These are phyloP conservation scores for Neoarthrinium moseri DNA, from an alignment of 2,329 filamentous ascomycete species.

Conservation along the genomic window DNA sequence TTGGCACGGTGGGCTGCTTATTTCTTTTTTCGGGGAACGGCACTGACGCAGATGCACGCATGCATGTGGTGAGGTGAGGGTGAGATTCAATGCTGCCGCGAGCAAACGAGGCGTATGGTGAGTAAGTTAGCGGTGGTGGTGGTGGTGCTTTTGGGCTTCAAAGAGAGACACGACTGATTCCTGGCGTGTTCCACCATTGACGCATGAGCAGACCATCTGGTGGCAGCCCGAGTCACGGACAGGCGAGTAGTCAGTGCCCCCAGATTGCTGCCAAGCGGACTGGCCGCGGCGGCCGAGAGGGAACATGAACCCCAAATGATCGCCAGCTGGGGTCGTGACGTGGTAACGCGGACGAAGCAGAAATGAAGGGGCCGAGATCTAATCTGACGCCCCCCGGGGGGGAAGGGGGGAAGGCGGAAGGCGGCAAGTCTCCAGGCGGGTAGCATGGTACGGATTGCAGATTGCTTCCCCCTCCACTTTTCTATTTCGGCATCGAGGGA, in stretches of 20 bases:
- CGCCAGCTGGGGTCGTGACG: constrained; percentile 2
- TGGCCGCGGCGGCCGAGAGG: too few species aligned
- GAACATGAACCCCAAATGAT: constrained; percentile 8
- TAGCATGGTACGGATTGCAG: not conserved
- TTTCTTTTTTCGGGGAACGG: too few species aligned
- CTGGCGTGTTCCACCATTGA: not conserved
- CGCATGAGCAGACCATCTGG: too few species aligned
- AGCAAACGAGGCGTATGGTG: too few species aligned
- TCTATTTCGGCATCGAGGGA: not conserved
- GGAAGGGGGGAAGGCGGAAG: not conserved
- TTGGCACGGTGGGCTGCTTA: too few species aligned
- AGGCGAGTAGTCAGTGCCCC: not conserved
- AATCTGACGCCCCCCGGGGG: not conserved
- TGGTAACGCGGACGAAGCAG: constrained; percentile 1
- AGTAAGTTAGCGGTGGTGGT: not conserved
- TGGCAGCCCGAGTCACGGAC: too few species aligned
- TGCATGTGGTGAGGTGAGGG: too few species aligned
- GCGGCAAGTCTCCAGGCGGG: not conserved
- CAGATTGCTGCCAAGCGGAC: not conserved
- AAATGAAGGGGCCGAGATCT: constrained; percentile 7
- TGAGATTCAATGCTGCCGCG: too few species aligned
- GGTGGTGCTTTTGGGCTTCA: not conserved
- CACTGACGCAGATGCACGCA: too few species aligned
- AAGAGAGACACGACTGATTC: not conserved
- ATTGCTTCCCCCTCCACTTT: not conserved